Conservation (phyloP, 1,284 basidiomycete genomes). For the Papiliotrema flavescens region DNA sequence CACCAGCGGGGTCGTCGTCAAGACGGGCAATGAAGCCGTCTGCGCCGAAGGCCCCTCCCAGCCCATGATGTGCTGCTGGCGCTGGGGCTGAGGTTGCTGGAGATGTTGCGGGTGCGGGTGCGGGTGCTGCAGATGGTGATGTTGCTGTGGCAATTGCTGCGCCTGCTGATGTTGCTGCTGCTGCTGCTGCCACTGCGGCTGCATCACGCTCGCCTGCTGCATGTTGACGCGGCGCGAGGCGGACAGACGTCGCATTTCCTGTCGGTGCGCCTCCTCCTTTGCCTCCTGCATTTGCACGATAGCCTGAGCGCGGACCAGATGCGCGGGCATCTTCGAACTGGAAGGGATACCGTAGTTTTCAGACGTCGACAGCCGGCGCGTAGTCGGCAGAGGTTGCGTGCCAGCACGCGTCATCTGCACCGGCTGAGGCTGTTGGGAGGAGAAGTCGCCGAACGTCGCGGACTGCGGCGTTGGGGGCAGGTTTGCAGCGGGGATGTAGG, state of each 20-base stretch:
- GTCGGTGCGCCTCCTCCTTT: slow-evolving; percentile 21
- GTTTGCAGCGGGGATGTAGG: slow-evolving; percentile 11
- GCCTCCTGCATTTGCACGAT: slow-evolving; percentile 29
- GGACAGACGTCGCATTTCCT: slow-evolving; percentile 15
- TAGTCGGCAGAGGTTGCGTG: slow-evolving; percentile 26
- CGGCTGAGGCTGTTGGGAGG: slow-evolving; percentile 6
- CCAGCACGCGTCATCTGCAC: slow-evolving; percentile 26
- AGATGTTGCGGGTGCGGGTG: too few relatives aligned
- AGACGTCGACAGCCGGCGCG: slow-evolving; percentile 11
- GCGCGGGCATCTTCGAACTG: slow-evolving; percentile 14
- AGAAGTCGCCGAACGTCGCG: slow-evolving; percentile 16
- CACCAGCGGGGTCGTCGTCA: slow-evolving; percentile 25
- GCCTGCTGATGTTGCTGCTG: too few relatives aligned
- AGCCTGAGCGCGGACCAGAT: slow-evolving; percentile 27
- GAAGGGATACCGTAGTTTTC: slow-evolving; percentile 4
- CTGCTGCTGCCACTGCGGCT: slow-evolving; percentile 13
- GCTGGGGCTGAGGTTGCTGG: neutral
- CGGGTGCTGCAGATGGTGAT: slow-evolving; percentile 1
- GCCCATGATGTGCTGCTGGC: slow-evolving; percentile 17
- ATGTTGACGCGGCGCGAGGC: slow-evolving; percentile 21
- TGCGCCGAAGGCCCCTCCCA: slow-evolving; percentile 28
- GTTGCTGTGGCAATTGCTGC: neutral
- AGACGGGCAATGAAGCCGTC: slow-evolving; percentile 10
- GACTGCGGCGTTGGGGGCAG: slow-evolving; percentile 29
- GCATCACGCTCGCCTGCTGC: slow-evolving; percentile 29